These are phyloP conservation scores for Psilocybe sp. DNA, from an alignment of 768 basidiomycete species.

Conservation along the genomic window DNA sequence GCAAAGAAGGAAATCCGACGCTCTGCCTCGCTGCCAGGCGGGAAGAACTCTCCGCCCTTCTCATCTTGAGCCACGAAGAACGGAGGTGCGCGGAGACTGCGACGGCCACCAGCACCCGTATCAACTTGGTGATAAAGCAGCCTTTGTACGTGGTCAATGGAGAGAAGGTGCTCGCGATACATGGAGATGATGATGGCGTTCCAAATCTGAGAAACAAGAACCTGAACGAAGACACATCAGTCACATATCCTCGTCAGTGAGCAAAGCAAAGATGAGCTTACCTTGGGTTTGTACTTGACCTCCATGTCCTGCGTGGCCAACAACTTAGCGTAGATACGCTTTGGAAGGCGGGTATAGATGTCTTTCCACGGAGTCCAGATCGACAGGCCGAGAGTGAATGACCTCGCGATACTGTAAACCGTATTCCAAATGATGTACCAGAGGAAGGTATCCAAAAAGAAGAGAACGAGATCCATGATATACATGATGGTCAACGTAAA, in stretches of 20 bases:
- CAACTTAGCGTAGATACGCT: conserved; percentile 94
- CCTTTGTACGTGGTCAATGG: conserved; percentile 98
- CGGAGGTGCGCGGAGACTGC: conserved; percentile 90
- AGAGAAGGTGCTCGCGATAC: conserved; percentile 98
- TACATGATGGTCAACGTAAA: conserved; percentile 98
- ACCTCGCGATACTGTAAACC: conserved; percentile 83
- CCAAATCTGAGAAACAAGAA: conserved; percentile 98
- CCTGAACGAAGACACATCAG: conserved; percentile 40
- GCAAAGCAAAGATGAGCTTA: conserved; percentile 27
- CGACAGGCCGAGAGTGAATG: conserved; percentile 87
- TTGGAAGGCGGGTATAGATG: conserved; percentile 93
- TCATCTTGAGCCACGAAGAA: conserved; percentile 98
- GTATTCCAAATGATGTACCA: conserved; percentile 99
- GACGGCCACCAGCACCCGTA: conserved; percentile 70
- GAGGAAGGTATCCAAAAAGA: conserved; percentile 98
- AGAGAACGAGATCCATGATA: conserved; percentile 94
- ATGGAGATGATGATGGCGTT: conserved; percentile 99
- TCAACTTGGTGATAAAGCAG: conserved; percentile 97
- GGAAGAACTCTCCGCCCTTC: conserved; percentile 90
- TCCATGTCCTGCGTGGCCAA: conserved; percentile 95
- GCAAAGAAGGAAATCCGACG: conserved; percentile 99
- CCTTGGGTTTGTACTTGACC: conserved; percentile 99
- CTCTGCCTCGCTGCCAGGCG: conserved; percentile 90
- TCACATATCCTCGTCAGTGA: neutral
- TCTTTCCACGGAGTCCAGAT: conserved; percentile 99